Percentiles rank a stretch among this genome's conserved stretches.
Evolutionary conservation across 2,329 filamentous ascomycete species (phyloP).

Genomic region (Zymoseptoria tritici): DNA sequence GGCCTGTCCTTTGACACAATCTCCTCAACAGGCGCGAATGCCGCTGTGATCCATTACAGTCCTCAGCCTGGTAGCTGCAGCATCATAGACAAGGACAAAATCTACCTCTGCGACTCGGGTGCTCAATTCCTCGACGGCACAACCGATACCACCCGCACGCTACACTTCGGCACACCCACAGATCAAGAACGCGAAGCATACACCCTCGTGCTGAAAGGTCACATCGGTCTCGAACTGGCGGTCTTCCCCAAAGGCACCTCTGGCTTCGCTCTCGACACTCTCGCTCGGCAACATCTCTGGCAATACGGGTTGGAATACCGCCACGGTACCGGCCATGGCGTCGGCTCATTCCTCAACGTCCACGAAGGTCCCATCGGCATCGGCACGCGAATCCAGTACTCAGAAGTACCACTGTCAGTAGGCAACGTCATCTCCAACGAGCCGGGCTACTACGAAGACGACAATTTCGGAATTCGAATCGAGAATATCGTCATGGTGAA

Average conservation of each 20-base stretch:
- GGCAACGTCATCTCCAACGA: constrained; percentile 94
- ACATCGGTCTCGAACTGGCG: constrained; percentile 78
- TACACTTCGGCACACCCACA: constrained; percentile 83
- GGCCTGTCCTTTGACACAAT: constrained; percentile 94
- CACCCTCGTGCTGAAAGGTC: constrained; percentile 88
- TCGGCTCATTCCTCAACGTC: constrained; percentile 92
- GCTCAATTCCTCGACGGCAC: constrained; percentile 96
- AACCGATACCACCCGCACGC: constrained; percentile 87
- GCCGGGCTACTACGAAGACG: constrained; percentile 95
- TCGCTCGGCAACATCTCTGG: constrained; percentile 91
- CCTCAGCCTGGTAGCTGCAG: constrained; percentile 78
- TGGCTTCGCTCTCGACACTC: constrained; percentile 79
- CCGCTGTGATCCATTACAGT: constrained; percentile 92
- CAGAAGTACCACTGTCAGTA: constrained; percentile 79
- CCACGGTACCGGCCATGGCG: constrained; percentile 91
- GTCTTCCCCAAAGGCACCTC: constrained; percentile 93
- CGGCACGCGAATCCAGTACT: constrained; percentile 82
- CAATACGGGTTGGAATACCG: constrained; percentile 88
- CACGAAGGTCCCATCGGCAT: constrained; percentile 97
- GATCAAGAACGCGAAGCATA: constrained; percentile 81
- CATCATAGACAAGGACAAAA: constrained; percentile 70
- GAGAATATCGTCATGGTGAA: constrained; percentile 92
- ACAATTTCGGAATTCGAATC: constrained; percentile 87
- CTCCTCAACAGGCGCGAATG: constrained; percentile 86
- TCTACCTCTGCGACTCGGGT: constrained; percentile 95